Evolutionary conservation across 306 rosid genomes (phyloP), one percentile per base, ranked within the genome.

Genomic region (Fragaria ananassa): DNA sequence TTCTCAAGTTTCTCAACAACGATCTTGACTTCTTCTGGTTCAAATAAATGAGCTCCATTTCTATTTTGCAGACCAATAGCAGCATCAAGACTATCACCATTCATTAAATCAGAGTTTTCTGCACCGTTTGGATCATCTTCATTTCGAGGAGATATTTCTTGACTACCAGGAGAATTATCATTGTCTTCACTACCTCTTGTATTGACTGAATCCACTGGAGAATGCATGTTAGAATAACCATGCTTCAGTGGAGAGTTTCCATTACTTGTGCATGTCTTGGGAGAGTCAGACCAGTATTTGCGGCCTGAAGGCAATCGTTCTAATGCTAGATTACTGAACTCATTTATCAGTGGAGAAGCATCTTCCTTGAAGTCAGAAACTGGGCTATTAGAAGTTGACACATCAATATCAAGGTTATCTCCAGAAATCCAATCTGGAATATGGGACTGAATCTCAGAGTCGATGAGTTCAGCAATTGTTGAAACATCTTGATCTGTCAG

Each of bases 401-500:
- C 72, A 34, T 87, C 89, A 21, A 76, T 87, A 65, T 25, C 67
- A 62, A 34, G 45, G 76, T 72, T 35, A 72, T 81, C 83, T 25
- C 46, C 68, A 60, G 78, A 79, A 73, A 75, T 77, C 98, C 98
- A 92, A 73, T 86, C 87, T 60, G 94, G 97, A 79, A 82, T 82
- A 75, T 82, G 96, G 35, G 74, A 84, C 57, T 51, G 88, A 78
- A 96, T 87, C 90, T 96, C 98, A 0, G 84, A 78, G 76, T 96
- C 90, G 66, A 96, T 96, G 82, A 90, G 88, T 81, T 81, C 87
- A 70, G 99, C 93, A 80, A 96, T 87, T 25, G 94, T 83, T 15
- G 99, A 85, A 78, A 88, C 94, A 84, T 96, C 97, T 84, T 96
- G 96, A 85, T 96, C 93, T 66, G 96, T 88, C 27, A 96, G 94